Evolutionary conservation across 1,284 basidiomycete species (phyloP), one percentile per base, ranked within the genome.

Genomic region (Cerrena zonata): DNA sequence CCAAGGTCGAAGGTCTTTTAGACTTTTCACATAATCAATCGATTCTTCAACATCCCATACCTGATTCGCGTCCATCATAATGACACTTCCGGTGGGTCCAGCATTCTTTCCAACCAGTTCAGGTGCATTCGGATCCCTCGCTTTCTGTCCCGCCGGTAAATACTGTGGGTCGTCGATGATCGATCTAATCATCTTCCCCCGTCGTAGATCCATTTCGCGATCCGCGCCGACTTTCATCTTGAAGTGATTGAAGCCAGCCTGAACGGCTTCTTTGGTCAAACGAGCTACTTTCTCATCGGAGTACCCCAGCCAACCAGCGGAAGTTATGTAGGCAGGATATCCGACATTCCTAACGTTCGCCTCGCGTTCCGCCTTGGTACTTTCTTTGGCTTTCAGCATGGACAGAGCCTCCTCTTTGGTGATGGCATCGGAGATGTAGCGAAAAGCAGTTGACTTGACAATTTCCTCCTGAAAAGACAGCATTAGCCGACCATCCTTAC

Each of bases 21-120:
- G 76, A 56, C 82, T 77, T 62, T 83, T 83, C 58, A 95, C 90
- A 69, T 95, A 96, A 49, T 94, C 89, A 62, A 96, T 88, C 2
- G 94, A 94, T 68, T 94, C 81, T 38, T 84, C 77, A 18, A 97
- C 94, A 61, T 96, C 93, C 93, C 93, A 97, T 21, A 97, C 91
- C 69, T 94, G 94, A 72, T 97, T 97, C 45, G 94, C 89, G 67
- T 97, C 94, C 56, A 97, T 90, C 94, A 97, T 97, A 53, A 96
- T 75, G 21, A 96, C 94, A 45, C 86, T 84, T 12, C 94, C 94
- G 0, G 92, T 92, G 2, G 91, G 91, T 10, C 93, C 92, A 5
- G 94, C 92, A 59, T 97, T 96, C 79, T 96, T 98, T 11, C 86
- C 89, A 49, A 71, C 75, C 30, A 89, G 67, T 23, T 72, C 80